A percentile compares a stretch with the other conserved stretches of the same genome.
Conservation (phyloP, 2,329 filamentous ascomycete species). For the Davidsoniella virescens region DNA sequence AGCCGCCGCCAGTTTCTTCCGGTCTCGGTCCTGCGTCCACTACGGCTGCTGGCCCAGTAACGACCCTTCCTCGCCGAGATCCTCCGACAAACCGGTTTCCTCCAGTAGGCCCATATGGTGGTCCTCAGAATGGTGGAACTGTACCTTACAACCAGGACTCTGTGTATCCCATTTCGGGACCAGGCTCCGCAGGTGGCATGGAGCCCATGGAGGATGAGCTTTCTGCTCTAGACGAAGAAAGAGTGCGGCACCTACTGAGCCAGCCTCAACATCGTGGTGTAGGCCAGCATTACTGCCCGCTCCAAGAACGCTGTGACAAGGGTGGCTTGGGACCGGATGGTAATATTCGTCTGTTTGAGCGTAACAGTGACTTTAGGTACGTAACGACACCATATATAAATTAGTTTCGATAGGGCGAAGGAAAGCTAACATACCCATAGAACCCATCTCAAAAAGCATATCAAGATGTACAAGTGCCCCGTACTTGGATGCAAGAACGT, state of each 20-base stretch:
- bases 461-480: slow-evolving; percentile 13
- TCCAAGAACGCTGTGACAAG: slow-evolving; percentile 10
- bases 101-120: background rate
- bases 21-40: background rate
- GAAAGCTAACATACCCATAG: slow-evolving; percentile 3
- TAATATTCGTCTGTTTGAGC: slow-evolving; percentile 9
- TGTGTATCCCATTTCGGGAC: slow-evolving; percentile 1
- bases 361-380: slow-evolving; percentile 11
- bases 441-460: slow-evolving; percentile 11
- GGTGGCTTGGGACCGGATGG: slow-evolving; percentile 8
- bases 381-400: background rate
- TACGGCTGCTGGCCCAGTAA: background rate
- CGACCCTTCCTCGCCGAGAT: slow-evolving; percentile 1
- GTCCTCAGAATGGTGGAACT: background rate
- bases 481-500: slow-evolving; percentile 11
- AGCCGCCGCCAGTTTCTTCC: background rate
- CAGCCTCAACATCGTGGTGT: slow-evolving; percentile 11
- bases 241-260: slow-evolving; percentile 8
- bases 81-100: background rate
- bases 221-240: slow-evolving; percentile 7
- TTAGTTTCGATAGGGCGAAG: background rate
- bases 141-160: background rate
- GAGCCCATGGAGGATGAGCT: slow-evolving; percentile 11
- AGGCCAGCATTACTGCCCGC: slow-evolving; percentile 10
- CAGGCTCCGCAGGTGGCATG: slow-evolving; percentile 2